Conservation (phyloP, 1,284 basidiomycete species). For the Ganoderma multipileum region DNA sequence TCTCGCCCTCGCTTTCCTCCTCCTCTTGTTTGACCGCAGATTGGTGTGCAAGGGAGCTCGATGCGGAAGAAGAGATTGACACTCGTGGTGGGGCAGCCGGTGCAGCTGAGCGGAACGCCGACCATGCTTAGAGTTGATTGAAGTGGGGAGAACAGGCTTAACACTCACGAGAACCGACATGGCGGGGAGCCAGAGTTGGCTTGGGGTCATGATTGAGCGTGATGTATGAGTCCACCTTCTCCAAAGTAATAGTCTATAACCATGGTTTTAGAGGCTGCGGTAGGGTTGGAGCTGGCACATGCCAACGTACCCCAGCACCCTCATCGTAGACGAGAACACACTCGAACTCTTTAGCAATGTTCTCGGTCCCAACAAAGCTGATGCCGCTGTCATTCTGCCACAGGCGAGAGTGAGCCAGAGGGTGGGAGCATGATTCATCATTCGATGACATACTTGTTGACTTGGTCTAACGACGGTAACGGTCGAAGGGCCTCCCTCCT, state of each 20-base stretch:
- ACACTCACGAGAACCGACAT: constrained; percentile 52
- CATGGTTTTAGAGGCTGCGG: background rate
- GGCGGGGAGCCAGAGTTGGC: constrained; percentile 43
- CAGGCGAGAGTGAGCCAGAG: background rate
- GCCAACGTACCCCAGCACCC: constrained; percentile 60
- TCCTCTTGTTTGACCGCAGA: constrained; percentile 43
- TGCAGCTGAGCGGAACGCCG: constrained; percentile 13
- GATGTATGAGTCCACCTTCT: constrained; percentile 74
- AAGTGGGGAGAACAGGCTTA: constrained; percentile 13
- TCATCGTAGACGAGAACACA: constrained; percentile 82
- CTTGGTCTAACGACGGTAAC: constrained; percentile 70
- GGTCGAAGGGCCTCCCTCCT: constrained; percentile 38
- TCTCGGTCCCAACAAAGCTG: constrained; percentile 63
- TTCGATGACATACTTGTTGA: constrained; percentile 52
- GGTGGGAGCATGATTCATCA: background rate
- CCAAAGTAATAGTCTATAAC: constrained; percentile 68
- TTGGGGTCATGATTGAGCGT: constrained; percentile 60
- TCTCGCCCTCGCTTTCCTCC: constrained; percentile 44
- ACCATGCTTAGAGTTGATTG: background rate
- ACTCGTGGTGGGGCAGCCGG: constrained; percentile 30
- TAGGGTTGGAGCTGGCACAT: background rate
- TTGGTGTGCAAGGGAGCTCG: constrained; percentile 30
- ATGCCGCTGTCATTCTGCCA: constrained; percentile 58
- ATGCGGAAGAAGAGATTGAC: constrained; percentile 31
- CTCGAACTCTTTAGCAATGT: constrained; percentile 67